These are phyloP conservation scores for Syzygium aromaticum DNA, from an alignment of 345 rosid genomes.

Conservation along the genomic window DNA sequence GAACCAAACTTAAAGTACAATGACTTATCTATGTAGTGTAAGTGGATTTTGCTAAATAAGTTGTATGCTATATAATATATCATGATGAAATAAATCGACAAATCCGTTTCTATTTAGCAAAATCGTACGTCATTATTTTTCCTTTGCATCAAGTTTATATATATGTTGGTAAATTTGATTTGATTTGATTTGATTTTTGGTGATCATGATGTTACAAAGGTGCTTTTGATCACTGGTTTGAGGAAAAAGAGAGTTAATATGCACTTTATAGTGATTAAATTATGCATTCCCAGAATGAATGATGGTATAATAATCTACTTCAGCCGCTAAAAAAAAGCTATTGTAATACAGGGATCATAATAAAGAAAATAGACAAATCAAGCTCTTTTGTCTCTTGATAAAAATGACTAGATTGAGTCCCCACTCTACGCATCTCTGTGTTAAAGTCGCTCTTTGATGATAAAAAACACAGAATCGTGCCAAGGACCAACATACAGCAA, in stretches of 20 bases:
- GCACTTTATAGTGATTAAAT: not conserved
- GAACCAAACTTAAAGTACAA: not conserved
- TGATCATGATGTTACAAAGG: not conserved
- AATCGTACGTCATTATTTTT: not conserved
- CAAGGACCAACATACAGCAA: not conserved
- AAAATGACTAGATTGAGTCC: not conserved
- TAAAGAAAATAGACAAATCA: not conserved
- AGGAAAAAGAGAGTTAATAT: not conserved
- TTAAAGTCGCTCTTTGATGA: not conserved
- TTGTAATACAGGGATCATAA: not conserved
- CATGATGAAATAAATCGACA: not conserved
- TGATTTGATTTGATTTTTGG: not conserved
- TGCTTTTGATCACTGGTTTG: not conserved
- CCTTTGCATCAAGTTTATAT: not conserved
- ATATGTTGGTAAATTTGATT: not conserved
- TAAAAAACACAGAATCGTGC: not conserved
- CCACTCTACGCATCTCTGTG: not conserved
- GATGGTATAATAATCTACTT: not conserved
- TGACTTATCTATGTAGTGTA: not conserved
- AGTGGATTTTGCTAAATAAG: not conserved
- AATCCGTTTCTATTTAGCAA: not conserved
- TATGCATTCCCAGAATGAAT: not conserved
- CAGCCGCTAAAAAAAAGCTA: not conserved
- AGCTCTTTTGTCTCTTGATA: not conserved
- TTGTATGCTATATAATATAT: not conserved